These are phyloP conservation scores for Hymenoscyphus fructigenus DNA, from an alignment of 2,329 filamentous ascomycete genomes.

Conservation along the genomic window DNA sequence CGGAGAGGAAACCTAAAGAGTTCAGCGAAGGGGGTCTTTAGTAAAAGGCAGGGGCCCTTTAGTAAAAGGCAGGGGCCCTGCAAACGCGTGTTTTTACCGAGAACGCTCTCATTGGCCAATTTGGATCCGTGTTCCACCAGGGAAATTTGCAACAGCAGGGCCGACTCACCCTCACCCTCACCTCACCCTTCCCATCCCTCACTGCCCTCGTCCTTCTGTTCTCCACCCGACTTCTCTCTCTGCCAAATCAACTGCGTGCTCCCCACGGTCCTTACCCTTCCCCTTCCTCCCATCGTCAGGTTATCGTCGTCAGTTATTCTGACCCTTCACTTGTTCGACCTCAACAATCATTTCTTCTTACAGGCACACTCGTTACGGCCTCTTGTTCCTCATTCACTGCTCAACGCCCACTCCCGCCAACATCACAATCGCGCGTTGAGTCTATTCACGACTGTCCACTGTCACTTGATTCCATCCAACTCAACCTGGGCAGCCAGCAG, in stretches of 20 bases:
- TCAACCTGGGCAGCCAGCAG: slow-evolving; percentile 11
- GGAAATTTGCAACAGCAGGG: not conserved
- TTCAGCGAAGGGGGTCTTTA: no score
- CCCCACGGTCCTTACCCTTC: not conserved
- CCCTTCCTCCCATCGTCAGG: not conserved
- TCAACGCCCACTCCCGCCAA: not conserved
- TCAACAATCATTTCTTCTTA: slow-evolving; percentile 9
- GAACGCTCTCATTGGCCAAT: not conserved
- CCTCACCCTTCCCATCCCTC: not conserved
- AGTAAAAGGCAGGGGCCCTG: no score
- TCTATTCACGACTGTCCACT: not conserved
- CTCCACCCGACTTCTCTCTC: not conserved
- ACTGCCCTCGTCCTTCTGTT: not conserved
- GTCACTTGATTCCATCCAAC: not conserved
- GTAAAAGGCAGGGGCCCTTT: no score
- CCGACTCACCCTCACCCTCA: not conserved
- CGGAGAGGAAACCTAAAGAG: no score
- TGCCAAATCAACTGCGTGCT: not conserved
- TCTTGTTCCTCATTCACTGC: slow-evolving; percentile 4
- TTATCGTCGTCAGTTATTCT: not conserved
- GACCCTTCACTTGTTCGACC: not conserved
- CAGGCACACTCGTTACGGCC: slow-evolving; percentile 26
- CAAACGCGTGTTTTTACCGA: no score
- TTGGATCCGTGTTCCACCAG: not conserved
- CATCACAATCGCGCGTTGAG: slow-evolving; percentile 15